These are phyloP conservation scores for Penicillium ochrochloron DNA, from an alignment of 495 filamentous ascomycete species.

Conservation along the genomic window DNA sequence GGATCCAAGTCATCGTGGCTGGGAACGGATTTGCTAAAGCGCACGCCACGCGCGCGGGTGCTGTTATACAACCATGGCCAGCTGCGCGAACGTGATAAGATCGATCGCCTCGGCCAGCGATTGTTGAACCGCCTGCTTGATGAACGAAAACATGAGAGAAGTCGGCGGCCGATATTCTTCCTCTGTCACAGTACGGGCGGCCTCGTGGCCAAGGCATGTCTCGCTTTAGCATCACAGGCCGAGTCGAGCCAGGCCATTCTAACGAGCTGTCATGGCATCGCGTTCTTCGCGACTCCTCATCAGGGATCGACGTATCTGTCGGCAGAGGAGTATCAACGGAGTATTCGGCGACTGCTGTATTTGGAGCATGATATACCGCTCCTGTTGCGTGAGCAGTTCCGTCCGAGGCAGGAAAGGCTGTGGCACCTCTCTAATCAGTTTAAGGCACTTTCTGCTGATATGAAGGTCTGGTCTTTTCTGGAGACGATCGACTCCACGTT, in stretches of 20 bases:
- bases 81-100: constrained; percentile 48
- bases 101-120: constrained; percentile 54
- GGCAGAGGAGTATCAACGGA: constrained; percentile 57
- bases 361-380: constrained; percentile 57
- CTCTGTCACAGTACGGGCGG: constrained; percentile 70
- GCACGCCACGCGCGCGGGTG: constrained; percentile 52
- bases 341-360: constrained; percentile 58
- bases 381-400: constrained; percentile 54
- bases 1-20: constrained; percentile 33
- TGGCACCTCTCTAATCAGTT: constrained; percentile 60
- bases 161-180: constrained; percentile 60
- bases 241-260: constrained; percentile 48
- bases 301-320: constrained; percentile 69
- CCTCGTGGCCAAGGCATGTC: constrained; percentile 60
- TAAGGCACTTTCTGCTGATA: constrained; percentile 61
- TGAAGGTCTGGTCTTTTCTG: constrained; percentile 70
- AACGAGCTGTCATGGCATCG: constrained; percentile 63
- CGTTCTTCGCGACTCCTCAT: constrained; percentile 65
- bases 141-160: constrained; percentile 36
- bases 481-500: constrained; percentile 66
- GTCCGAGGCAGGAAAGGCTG: constrained; percentile 52
- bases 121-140: constrained; percentile 51
- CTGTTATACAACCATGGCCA: constrained; percentile 60
- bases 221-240: constrained; percentile 52
- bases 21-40: constrained; percentile 27